Percentiles rank a stretch among this genome's conserved stretches.
phyloP scores from a whole-genome alignment of 371 early-diverging fungal species.

The Mortierella sp. region DNA sequence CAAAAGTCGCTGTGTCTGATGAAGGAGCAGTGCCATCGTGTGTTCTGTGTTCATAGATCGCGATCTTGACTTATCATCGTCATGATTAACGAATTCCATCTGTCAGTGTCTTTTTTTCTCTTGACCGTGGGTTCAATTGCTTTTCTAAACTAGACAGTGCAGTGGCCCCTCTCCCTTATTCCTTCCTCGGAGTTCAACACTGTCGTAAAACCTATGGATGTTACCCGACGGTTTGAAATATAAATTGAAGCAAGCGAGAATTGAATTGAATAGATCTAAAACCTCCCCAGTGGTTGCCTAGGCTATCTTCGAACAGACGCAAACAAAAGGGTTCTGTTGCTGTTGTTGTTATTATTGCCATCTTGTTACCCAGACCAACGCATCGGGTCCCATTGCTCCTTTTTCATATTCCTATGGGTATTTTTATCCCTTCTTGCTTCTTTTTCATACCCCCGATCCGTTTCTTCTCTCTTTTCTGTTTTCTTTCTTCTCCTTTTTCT shows the following conservation, averaged over 20 bases:
- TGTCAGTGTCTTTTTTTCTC: too few relatives aligned
- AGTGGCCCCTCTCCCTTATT: too few relatives aligned
- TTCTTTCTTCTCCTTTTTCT: not conserved
- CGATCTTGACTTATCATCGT: not conserved
- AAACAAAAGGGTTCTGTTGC: not conserved
- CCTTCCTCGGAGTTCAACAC: not conserved
- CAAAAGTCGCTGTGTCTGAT: not conserved
- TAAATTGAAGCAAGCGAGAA: not conserved
- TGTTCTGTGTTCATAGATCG: not conserved
- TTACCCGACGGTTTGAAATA: not conserved
- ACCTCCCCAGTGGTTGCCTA: not conserved
- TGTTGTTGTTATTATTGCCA: too few relatives aligned
- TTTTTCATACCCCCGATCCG: not conserved
- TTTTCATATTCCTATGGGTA: not conserved
- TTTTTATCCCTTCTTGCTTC: not conserved
- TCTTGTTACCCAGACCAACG: constrained; percentile 10
- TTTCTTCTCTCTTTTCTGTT: not conserved
- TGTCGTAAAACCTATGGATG: not conserved
- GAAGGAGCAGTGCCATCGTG: not conserved
- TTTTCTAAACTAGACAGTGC: too few relatives aligned
- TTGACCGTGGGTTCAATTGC: too few relatives aligned
- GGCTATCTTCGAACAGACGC: constrained; percentile 3
- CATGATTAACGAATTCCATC: too few relatives aligned
- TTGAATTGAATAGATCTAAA: not conserved
- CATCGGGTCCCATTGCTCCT: not conserved